Conservation (phyloP, 176 grass and related monocot species). For the Ananas comosus region DNA sequence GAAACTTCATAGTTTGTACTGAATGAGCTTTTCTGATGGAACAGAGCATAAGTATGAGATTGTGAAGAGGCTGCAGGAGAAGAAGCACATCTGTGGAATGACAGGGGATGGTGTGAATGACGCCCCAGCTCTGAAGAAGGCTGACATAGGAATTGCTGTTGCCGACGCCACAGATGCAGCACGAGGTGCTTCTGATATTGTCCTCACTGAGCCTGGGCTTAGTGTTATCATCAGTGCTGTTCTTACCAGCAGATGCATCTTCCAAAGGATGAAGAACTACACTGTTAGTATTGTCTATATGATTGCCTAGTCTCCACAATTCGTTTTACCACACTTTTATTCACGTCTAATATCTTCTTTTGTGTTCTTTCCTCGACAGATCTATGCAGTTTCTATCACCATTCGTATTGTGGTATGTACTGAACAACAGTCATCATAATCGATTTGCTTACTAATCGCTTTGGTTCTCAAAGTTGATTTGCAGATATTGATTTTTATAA, state of each 20-base stretch:
- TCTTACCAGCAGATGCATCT: conserved; percentile 25
- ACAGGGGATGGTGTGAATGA: conserved; percentile 24
- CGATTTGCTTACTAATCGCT: neutral
- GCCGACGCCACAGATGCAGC: conserved; percentile 19
- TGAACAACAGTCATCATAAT: neutral
- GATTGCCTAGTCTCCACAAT: neutral
- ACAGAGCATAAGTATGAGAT: conserved; percentile 26
- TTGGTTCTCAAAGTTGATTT: neutral
- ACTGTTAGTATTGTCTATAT: neutral
- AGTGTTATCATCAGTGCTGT: conserved; percentile 31
- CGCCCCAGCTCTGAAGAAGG: conserved; percentile 21
- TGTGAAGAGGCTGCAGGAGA: conserved; percentile 22
- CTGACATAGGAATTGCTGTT: conserved; percentile 25
- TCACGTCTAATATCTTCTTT: neutral
- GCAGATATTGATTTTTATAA: too few relatives aligned
- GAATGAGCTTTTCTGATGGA: neutral
- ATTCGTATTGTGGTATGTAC: conserved; percentile 43
- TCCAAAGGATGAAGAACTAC: conserved; percentile 31
- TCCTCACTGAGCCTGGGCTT: conserved; percentile 23
- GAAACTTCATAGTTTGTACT: neutral
- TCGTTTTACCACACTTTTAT: neutral
- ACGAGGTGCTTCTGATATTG: conserved; percentile 27
- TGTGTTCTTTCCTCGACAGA: conserved; percentile 16
- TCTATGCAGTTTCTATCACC: conserved; percentile 47
- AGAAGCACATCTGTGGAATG: conserved; percentile 25